Percentiles rank a stretch among this genome's conserved stretches.
These are phyloP conservation scores for Euphorbia celastroides DNA, from an alignment of 441 rosid genomes.

Conservation along the genomic window DNA sequence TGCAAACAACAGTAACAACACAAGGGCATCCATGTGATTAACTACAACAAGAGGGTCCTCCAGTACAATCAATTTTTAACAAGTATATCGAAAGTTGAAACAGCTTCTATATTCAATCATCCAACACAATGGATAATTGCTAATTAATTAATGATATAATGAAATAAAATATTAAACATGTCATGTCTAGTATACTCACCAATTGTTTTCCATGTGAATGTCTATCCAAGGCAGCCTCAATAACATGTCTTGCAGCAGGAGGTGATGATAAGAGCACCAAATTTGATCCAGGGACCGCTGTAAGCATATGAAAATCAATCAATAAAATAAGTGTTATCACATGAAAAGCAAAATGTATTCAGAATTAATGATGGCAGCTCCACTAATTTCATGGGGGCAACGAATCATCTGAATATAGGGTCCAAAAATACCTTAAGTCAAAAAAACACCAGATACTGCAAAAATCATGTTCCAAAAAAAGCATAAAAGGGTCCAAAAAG, in stretches of 20 bases:
- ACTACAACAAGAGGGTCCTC: neutral
- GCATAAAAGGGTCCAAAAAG: neutral
- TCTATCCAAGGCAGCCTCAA: slow-evolving; percentile 63
- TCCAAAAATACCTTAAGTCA: neutral
- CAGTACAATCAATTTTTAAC: neutral
- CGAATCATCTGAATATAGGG: neutral
- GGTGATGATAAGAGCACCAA: slow-evolving; percentile 52
- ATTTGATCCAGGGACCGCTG: slow-evolving; percentile 65
- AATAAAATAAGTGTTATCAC: slow-evolving; percentile 4
- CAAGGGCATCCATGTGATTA: neutral
- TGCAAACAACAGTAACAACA: neutral
- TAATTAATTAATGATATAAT: slow-evolving; percentile 3
- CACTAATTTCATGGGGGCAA: neutral
- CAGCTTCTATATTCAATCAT: neutral
- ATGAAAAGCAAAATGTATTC: neutral
- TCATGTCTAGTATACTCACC: slow-evolving; percentile 39
- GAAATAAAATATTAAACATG: neutral
- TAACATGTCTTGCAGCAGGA: slow-evolving; percentile 65
- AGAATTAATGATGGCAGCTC: neutral
- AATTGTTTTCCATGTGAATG: slow-evolving; percentile 69
- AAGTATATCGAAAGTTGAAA: neutral
- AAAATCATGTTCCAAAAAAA: neutral
- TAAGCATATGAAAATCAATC: slow-evolving; percentile 17
- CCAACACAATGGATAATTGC: neutral
- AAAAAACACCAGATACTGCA: neutral